Conservation (phyloP, 345 rosid genomes). For the Euclidium syriacum region DNA sequence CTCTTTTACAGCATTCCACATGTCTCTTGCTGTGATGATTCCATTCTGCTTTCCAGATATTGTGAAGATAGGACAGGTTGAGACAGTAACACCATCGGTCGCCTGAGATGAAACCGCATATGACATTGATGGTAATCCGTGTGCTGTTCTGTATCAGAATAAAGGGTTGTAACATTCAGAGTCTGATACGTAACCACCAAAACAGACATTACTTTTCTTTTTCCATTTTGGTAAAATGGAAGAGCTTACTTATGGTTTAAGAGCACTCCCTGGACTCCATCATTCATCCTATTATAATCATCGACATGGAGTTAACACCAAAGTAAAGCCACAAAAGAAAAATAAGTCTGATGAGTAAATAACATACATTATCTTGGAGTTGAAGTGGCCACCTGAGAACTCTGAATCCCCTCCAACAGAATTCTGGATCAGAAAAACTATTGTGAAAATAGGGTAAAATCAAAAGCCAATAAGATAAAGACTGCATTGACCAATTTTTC, state of each 20-base stretch:
- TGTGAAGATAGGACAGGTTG: constrained; percentile 68
- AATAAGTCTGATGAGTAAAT: not conserved
- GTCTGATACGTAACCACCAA: too few relatives aligned
- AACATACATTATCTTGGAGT: constrained; percentile 59
- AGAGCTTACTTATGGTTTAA: constrained; percentile 74
- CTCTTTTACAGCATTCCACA: constrained; percentile 87
- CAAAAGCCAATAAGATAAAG: not conserved
- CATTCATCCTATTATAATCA: constrained; percentile 51
- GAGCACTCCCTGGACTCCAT: constrained; percentile 60
- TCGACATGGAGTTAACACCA: not conserved
- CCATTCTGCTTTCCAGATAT: constrained; percentile 64
- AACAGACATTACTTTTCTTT: not conserved
- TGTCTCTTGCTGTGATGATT: constrained; percentile 66
- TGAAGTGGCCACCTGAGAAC: constrained; percentile 76
- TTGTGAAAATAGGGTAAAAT: too few relatives aligned
- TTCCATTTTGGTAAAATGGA: not conserved
- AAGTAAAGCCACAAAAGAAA: too few relatives aligned
- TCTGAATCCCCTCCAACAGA: constrained; percentile 89
- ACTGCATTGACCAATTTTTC: constrained; percentile 18
- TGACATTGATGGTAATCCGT: constrained; percentile 48
- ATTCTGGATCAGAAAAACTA: constrained; percentile 51
- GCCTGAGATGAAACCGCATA: constrained; percentile 72
- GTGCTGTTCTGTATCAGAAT: constrained; percentile 51
- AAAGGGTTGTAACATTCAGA: too few relatives aligned
- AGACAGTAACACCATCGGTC: constrained; percentile 54